phyloP scores from a whole-genome alignment of 306 rosid genomes.

The Trifolium dubium region DNA sequence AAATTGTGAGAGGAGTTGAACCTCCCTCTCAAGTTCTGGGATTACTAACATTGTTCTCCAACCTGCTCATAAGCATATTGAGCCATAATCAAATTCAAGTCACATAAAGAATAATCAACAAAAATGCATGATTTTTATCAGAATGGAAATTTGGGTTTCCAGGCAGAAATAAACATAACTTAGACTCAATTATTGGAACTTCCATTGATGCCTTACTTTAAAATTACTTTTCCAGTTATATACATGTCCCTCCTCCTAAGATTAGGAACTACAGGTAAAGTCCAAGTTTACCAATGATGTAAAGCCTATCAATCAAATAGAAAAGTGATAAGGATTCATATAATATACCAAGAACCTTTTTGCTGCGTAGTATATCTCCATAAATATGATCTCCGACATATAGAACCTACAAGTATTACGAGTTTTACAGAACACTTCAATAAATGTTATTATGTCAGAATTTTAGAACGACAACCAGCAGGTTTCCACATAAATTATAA shows the following conservation, averaged over 20 bases:
- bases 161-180: background rate
- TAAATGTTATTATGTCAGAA: background rate
- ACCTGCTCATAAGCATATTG: conserved; percentile 56
- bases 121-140: background rate
- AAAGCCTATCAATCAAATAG: conserved; percentile 7
- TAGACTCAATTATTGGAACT: conserved; percentile 14
- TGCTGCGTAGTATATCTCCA: conserved; percentile 97
- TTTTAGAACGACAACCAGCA: conserved; percentile 19
- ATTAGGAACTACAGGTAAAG: conserved; percentile 26
- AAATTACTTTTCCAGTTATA: conserved; percentile 8
- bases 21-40: conserved; percentile 96
- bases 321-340: conserved; percentile 35
- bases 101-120: conserved; percentile 10
- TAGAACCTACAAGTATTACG: conserved; percentile 67
- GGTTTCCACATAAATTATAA: background rate
- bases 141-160: conserved; percentile 11
- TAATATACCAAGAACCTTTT: conserved; percentile 89
- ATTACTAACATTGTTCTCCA: conserved; percentile 99
- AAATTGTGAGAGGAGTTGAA: conserved; percentile 76
- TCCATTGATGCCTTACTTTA: conserved; percentile 23
- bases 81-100: conserved; percentile 27
- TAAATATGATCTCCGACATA: conserved; percentile 98
- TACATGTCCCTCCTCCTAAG: background rate
- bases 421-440: conserved; percentile 20
- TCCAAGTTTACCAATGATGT: background rate